Conservation (phyloP, 495 filamentous ascomycete genomes). For the Aspergillus heteromorphus region DNA sequence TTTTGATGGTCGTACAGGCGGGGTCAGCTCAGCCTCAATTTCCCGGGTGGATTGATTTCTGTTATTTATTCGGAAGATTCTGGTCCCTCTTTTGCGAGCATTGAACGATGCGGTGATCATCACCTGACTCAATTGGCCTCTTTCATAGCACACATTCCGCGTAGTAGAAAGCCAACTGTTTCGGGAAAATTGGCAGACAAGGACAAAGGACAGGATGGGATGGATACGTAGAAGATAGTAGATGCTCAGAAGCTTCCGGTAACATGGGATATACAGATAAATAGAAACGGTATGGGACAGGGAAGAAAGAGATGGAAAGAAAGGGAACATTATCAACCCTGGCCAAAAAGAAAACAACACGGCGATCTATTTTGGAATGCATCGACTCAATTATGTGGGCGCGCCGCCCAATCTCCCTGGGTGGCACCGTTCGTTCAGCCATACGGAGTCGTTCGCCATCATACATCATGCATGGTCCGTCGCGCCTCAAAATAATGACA, state of each 20-base stretch:
- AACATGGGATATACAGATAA: conserved; percentile 4
- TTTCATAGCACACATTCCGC: too few species aligned
- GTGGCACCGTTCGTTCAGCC: background rate
- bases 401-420: background rate
- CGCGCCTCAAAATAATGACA: conserved; percentile 70
- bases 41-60: too few species aligned
- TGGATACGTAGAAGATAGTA: background rate
- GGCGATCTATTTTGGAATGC: conserved; percentile 22
- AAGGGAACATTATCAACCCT: conserved; percentile 5
- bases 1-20: too few species aligned
- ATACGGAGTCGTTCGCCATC: background rate
- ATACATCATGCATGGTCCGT: background rate
- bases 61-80: too few species aligned
- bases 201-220: background rate
- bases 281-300: conserved; percentile 1
- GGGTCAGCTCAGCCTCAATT: too few species aligned
- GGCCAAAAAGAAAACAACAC: conserved; percentile 18
- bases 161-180: too few species aligned
- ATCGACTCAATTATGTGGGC: conserved; percentile 1
- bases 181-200: background rate
- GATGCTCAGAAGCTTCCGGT: background rate
- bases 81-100: too few species aligned
- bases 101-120: too few species aligned
- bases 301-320: background rate
- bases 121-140: too few species aligned